phyloP scores from a whole-genome alignment of 495 filamentous ascomycete species.

The Polyplosphaeria fusca region DNA sequence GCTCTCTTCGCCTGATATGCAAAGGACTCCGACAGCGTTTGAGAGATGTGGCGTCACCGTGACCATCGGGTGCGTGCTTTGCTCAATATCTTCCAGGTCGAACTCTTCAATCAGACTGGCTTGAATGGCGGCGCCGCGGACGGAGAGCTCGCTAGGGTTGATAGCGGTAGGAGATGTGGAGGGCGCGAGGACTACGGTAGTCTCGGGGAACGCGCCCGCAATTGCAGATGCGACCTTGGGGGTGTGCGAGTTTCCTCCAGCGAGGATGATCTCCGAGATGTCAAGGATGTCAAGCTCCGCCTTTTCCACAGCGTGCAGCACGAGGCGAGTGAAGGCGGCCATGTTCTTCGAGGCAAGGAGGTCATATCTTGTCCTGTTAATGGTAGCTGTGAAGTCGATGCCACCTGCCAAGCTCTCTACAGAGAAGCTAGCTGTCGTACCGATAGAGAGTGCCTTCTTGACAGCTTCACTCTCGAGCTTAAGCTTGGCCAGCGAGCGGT shows the following conservation, averaged over 20 bases:
- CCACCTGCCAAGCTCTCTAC: constrained; percentile 85
- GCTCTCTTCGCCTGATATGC: constrained; percentile 58
- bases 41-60: constrained; percentile 87
- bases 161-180: constrained; percentile 71
- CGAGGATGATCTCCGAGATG: constrained; percentile 90
- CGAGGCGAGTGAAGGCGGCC: constrained; percentile 76
- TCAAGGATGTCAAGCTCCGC: constrained; percentile 88
- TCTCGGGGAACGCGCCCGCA: constrained; percentile 71
- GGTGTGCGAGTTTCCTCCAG: constrained; percentile 88
- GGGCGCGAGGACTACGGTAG: constrained; percentile 76
- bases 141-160: constrained; percentile 88
- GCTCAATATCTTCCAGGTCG: constrained; percentile 87
- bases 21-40: constrained; percentile 83
- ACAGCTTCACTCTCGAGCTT: constrained; percentile 86
- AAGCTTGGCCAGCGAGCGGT: constrained; percentile 81
- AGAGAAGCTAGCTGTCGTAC: constrained; percentile 82
- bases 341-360: constrained; percentile 82
- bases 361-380: constrained; percentile 93
- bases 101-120: constrained; percentile 89
- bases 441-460: constrained; percentile 84
- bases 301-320: constrained; percentile 83
- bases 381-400: constrained; percentile 81
- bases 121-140: constrained; percentile 91
- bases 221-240: constrained; percentile 82
- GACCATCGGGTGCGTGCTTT: constrained; percentile 91